Evolutionary conservation across 495 filamentous ascomycete genomes (phyloP).

Genomic region (Penicillium paradoxum): DNA sequence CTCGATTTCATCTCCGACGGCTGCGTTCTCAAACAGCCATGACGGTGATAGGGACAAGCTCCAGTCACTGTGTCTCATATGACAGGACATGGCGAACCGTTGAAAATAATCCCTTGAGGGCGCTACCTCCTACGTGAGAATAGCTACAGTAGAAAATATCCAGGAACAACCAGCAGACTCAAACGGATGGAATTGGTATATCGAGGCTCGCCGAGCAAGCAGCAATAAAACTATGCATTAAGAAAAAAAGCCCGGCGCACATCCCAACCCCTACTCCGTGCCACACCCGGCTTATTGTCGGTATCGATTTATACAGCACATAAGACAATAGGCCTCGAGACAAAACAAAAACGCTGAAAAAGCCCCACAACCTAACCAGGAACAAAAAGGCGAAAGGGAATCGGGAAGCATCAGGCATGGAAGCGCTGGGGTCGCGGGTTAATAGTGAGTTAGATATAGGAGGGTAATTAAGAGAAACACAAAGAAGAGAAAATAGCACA

Average conservation of each 20-base stretch:
- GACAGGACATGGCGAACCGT: too few species aligned
- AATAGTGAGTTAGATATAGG: neutral
- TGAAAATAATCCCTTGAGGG: too few species aligned
- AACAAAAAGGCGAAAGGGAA: neutral
- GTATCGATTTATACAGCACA: neutral
- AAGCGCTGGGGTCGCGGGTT: slow-evolving; percentile 12
- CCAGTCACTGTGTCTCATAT: too few species aligned
- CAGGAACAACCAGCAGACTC: neutral
- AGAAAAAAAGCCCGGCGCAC: neutral
- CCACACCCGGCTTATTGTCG: neutral
- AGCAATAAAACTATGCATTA: neutral
- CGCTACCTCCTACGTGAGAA: too few species aligned
- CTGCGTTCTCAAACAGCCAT: too few species aligned
- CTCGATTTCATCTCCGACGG: too few species aligned
- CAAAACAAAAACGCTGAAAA: neutral
- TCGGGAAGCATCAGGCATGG: neutral
- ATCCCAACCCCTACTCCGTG: neutral
- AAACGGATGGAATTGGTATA: neutral
- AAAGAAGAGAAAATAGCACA: slow-evolving; percentile 3
- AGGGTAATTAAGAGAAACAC: slow-evolving; percentile 18
- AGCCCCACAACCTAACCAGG: neutral
- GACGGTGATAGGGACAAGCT: too few species aligned
- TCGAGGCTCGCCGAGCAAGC: neutral
- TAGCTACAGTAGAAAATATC: neutral
- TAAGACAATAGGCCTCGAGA: neutral